Percentiles rank a stretch among this genome's conserved stretches.
These are phyloP conservation scores for Boletus fagicola DNA, from an alignment of 768 basidiomycete genomes.

Conservation along the genomic window DNA sequence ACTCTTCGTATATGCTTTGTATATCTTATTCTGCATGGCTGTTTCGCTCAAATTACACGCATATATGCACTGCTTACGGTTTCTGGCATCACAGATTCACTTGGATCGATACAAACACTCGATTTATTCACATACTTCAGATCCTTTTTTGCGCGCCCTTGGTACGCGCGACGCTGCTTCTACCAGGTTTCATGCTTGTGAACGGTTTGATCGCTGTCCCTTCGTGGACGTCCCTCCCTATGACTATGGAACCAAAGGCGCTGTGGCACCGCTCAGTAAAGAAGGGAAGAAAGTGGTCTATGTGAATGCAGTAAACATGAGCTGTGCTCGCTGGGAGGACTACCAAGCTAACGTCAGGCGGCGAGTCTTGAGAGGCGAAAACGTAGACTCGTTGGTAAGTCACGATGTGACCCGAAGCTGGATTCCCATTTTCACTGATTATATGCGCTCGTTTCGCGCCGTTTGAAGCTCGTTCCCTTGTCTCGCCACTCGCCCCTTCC, in stretches of 20 bases:
- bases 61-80: constrained; percentile 12
- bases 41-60: neutral
- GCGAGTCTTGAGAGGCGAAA: constrained; percentile 42
- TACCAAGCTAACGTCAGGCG: constrained; percentile 43
- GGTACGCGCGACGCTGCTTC: constrained; percentile 56
- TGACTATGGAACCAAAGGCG: constrained; percentile 10
- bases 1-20: neutral
- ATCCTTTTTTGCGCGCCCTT: constrained; percentile 60
- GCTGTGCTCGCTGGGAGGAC: constrained; percentile 53
- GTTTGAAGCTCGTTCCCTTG: constrained; percentile 69
- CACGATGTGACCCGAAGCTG: too few species aligned
- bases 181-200: constrained; percentile 93
- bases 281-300: constrained; percentile 67
- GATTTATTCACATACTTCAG: constrained; percentile 56
- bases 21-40: neutral
- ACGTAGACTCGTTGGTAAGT: constrained; percentile 65
- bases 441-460: neutral
- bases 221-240: constrained; percentile 47
- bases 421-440: neutral
- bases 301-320: constrained; percentile 79
- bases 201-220: constrained; percentile 73
- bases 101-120: constrained; percentile 84
- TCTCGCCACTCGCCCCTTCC: constrained; percentile 86
- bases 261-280: constrained; percentile 34
- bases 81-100: constrained; percentile 58